Evolutionary conservation across 768 basidiomycete genomes (phyloP).

Genomic region (Pulveroboletus sp.): DNA sequence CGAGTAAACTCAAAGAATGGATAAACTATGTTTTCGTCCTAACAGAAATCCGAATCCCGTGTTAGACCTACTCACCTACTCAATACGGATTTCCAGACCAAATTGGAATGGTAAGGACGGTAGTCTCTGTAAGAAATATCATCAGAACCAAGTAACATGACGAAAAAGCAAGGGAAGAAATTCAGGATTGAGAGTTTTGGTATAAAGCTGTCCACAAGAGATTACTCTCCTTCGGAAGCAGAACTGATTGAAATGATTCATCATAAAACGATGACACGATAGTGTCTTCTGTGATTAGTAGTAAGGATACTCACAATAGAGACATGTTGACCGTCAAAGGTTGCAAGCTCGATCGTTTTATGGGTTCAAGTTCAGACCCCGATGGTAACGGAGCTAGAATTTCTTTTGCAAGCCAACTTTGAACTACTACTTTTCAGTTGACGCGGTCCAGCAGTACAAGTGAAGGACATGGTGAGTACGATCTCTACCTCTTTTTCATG

Average conservation of each 20-base stretch:
- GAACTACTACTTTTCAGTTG: neutral
- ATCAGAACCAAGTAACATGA: conserved; percentile 6
- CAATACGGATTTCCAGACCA: neutral
- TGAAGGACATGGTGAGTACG: conserved; percentile 31
- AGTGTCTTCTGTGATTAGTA: neutral
- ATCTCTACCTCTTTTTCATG: conserved; percentile 33
- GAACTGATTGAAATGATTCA: conserved; percentile 64
- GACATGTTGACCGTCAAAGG: neutral
- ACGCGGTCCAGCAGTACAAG: too few relatives aligned
- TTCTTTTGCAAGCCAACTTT: neutral
- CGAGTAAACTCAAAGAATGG: conserved; percentile 73
- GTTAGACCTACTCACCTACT: neutral
- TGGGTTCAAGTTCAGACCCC: conserved; percentile 28
- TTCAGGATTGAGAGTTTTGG: conserved; percentile 53
- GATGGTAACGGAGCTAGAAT: conserved; percentile 21
- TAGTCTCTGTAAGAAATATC: neutral
- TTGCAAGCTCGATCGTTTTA: neutral
- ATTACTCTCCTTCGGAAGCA: conserved; percentile 79
- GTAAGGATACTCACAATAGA: conserved; percentile 14
- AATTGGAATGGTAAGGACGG: neutral
- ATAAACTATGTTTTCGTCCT: conserved; percentile 79
- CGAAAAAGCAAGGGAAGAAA: conserved; percentile 4
- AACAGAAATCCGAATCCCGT: neutral
- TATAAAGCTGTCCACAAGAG: conserved; percentile 69
- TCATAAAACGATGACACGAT: conserved; percentile 31